phyloP scores from a whole-genome alignment of 805 yeast genomes.

The Candida silvicultrix region DNA sequence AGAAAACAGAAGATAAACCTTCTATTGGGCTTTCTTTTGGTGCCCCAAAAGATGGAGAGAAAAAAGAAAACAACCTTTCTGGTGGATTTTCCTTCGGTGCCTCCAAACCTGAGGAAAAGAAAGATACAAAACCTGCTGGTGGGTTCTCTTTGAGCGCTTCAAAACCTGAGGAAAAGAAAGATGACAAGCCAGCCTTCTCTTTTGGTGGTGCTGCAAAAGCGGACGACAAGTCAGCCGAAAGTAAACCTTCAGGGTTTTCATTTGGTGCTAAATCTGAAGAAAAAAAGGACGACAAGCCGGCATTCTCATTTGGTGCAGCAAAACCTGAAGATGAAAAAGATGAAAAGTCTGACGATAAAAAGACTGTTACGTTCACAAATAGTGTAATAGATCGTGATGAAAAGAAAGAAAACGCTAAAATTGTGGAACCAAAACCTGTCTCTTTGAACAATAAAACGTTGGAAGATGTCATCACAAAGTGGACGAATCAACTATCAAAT shows the following conservation, averaged over 20 bases:
- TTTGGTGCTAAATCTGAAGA: conserved; percentile 14
- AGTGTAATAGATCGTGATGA: conserved; percentile 18
- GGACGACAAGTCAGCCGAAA: conserved; percentile 12
- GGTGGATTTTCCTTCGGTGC: conserved; percentile 22
- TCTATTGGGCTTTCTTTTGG: conserved; percentile 22
- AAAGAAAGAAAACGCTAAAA: conserved; percentile 40
- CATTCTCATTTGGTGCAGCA: conserved; percentile 13
- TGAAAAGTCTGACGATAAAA: conserved; percentile 12
- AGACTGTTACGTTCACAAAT: conserved; percentile 22
- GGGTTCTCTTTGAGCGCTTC: conserved; percentile 13
- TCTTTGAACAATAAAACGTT: conserved; percentile 85
- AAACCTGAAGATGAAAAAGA: conserved; percentile 13
- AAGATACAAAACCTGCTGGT: conserved; percentile 7
- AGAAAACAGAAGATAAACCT: conserved; percentile 9
- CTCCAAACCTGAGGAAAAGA: conserved; percentile 13
- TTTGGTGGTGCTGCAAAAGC: conserved; percentile 14
- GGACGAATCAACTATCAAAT: conserved; percentile 81
- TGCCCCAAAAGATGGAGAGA: conserved; percentile 13
- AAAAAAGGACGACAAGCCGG: conserved; percentile 10
- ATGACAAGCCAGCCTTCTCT: conserved; percentile 7
- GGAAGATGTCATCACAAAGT: conserved; percentile 86
- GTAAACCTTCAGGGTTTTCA: conserved; percentile 6
- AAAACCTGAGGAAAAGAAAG: conserved; percentile 13
- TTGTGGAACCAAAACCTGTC: conserved; percentile 59
- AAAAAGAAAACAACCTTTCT: conserved; percentile 7